Evolutionary conservation across 2,329 filamentous ascomycete species (phyloP), one percentile per base, ranked within the genome.

Genomic region (Dendrostoma leiphaemia): DNA sequence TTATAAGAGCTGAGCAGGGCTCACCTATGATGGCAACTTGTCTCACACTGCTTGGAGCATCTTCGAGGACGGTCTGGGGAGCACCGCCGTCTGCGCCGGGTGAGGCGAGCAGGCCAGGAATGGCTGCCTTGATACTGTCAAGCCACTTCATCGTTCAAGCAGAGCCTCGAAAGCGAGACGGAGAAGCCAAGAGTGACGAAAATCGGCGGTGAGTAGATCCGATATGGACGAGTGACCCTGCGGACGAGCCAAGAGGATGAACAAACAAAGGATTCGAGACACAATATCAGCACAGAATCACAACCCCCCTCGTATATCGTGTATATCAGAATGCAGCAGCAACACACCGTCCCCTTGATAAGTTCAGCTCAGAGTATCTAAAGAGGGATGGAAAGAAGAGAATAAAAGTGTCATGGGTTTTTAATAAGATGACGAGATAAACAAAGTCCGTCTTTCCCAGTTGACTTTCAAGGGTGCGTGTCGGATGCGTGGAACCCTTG

Each of bases 21-120:
- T 54, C 17, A 59, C 57, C 58, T 37, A 69, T 67, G 19, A 69
- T 64, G n/a, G 67, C 67, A 35, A 69, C 59, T 35, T 67, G 63
- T 26, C 60, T 63, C 6, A 62, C 59, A 17, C 46, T 58, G 48
- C 52, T 58, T 3, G 56, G 48, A 10, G 45, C 41, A 41, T 58
- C 55, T 13, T 57, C 52, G n/a, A 55, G 28, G 17, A 49, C 48
- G 3, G 48, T 34, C 28, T 55, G 52, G 6, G 56, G 40, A 4
- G 26, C 17, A n/a, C 31, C 52, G 15, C 40, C 44, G 3, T 55
- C 44, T 13, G 21, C 44, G 17, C 44, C 52, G 12, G 48, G 52
- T 3, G 52, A 55, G 26, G 38, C 52, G 13, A 58, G 48, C 38
- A 58, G 19, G n/a, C 56, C 56, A 1, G 56, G 56, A 12, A 58